A percentile compares a stretch with the other conserved stretches of the same genome.
Conservation (phyloP, 352 stramenopile genomes). For the Phytophthora gonapodyides region DNA sequence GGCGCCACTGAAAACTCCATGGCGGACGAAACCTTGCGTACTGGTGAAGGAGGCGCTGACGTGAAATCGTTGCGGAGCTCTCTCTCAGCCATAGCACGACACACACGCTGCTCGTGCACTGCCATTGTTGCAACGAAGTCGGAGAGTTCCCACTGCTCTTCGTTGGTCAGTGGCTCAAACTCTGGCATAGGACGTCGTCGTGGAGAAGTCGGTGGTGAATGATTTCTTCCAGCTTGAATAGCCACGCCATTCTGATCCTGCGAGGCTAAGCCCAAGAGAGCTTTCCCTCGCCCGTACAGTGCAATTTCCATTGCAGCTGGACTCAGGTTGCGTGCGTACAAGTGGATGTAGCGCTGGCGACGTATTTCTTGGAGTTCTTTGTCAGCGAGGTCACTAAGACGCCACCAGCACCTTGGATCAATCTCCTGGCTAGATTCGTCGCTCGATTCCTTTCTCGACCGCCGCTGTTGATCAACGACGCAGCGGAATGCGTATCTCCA, state of each 20-base stretch:
- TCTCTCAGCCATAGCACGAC: constrained; percentile 46
- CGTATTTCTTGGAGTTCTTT: constrained; percentile 32
- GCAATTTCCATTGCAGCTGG: constrained; percentile 46
- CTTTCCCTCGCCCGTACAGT: constrained; percentile 42
- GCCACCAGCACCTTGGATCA: constrained; percentile 26
- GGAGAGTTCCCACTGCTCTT: constrained; percentile 69
- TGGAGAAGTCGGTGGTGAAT: constrained; percentile 19
- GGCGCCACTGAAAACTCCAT: constrained; percentile 28
- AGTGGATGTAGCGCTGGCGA: constrained; percentile 52
- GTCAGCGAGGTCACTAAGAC: constrained; percentile 16
- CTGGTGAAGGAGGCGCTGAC: constrained; percentile 27
- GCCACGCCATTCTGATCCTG: constrained; percentile 7
- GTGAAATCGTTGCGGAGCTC: constrained; percentile 47
- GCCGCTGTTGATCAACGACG: constrained; percentile 41
- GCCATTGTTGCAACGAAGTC: constrained; percentile 57
- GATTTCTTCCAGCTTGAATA: constrained; percentile 5
- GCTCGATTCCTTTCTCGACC: constrained; percentile 12
- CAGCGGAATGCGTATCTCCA: constrained; percentile 68
- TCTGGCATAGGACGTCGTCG: constrained; percentile 17
- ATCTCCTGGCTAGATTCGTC: not conserved
- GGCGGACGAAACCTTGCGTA: constrained; percentile 28
- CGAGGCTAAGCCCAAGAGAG: constrained; percentile 21
- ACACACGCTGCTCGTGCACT: constrained; percentile 55
- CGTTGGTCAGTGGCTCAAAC: constrained; percentile 45
- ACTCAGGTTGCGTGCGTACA: constrained; percentile 64